Conservation (phyloP, 805 yeast genomes). For the Lipomyces sp. region DNA sequence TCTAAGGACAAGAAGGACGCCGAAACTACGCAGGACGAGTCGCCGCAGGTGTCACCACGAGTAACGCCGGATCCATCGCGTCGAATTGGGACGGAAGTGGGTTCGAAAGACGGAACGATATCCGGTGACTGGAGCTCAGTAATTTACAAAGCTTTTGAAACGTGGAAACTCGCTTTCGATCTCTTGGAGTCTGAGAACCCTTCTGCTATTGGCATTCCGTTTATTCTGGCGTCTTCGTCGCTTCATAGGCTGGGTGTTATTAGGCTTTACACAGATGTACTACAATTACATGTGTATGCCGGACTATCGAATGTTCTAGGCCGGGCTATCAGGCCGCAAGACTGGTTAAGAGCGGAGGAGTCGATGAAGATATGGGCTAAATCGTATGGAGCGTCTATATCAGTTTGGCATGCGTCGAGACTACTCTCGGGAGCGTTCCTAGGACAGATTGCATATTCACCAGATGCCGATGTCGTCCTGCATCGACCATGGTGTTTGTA, state of each 20-base stretch:
- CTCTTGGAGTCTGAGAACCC: slow-evolving; percentile 32
- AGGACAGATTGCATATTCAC: slow-evolving; percentile 37
- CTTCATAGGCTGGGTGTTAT: slow-evolving; percentile 41
- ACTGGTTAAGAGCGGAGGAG: slow-evolving; percentile 35
- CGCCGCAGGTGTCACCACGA: background rate
- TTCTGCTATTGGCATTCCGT: slow-evolving; percentile 31
- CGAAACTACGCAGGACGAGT: slow-evolving; percentile 9
- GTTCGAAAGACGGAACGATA: slow-evolving; percentile 31
- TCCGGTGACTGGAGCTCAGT: slow-evolving; percentile 42
- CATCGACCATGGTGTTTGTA: slow-evolving; percentile 43
- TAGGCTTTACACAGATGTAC: slow-evolving; percentile 39
- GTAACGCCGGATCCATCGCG: background rate
- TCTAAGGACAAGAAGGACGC: slow-evolving; percentile 22
- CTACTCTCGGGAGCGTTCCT: slow-evolving; percentile 32
- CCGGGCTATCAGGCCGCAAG: slow-evolving; percentile 32
- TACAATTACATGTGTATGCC: slow-evolving; percentile 39
- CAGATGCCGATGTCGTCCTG: slow-evolving; percentile 37
- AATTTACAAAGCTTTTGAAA: slow-evolving; percentile 37
- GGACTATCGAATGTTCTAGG: slow-evolving; percentile 37
- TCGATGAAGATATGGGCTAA: slow-evolving; percentile 40
- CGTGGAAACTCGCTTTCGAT: slow-evolving; percentile 35
- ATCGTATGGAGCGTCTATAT: slow-evolving; percentile 39
- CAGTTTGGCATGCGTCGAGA: slow-evolving; percentile 43
- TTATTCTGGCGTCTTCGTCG: slow-evolving; percentile 40
- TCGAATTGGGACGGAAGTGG: background rate